Evolutionary conservation across 2,329 filamentous ascomycete genomes (phyloP).

Genomic region (Volutella citrinella): DNA sequence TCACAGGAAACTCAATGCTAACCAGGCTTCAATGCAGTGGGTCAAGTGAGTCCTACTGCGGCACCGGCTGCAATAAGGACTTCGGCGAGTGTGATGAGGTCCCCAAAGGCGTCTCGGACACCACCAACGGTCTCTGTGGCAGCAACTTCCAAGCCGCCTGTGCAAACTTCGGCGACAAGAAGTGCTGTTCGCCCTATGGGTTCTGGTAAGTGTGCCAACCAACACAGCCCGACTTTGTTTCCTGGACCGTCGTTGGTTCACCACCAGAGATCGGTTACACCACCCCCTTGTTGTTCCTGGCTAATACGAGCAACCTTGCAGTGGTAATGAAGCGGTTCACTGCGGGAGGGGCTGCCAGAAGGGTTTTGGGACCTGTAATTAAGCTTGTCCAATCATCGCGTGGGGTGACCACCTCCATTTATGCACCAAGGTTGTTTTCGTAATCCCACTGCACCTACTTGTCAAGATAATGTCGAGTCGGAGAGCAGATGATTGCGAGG

Average conservation of each 20-base stretch:
- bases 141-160: constrained; percentile 29
- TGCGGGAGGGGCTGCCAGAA: constrained; percentile 34
- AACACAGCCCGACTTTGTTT: background rate
- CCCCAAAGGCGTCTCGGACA: constrained; percentile 21
- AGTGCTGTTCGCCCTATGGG: constrained; percentile 35
- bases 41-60: constrained; percentile 30
- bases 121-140: constrained; percentile 37
- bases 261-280: no score
- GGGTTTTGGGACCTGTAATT: constrained; percentile 31
- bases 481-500: no score
- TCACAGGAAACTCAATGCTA: no score
- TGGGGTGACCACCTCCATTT: no score
- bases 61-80: constrained; percentile 35
- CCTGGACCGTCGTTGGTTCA: background rate
- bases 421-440: no score
- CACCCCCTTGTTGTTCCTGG: no score
- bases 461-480: no score
- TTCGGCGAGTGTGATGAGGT: constrained; percentile 32
- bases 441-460: no score
- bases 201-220: constrained; percentile 28
- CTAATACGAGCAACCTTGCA: constrained; percentile 13
- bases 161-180: constrained; percentile 27
- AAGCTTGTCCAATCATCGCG: no score
- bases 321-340: constrained; percentile 25
- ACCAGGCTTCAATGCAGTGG: no score